These are phyloP conservation scores for Lepidium campestre DNA, from an alignment of 441 rosid species.

Conservation along the genomic window DNA sequence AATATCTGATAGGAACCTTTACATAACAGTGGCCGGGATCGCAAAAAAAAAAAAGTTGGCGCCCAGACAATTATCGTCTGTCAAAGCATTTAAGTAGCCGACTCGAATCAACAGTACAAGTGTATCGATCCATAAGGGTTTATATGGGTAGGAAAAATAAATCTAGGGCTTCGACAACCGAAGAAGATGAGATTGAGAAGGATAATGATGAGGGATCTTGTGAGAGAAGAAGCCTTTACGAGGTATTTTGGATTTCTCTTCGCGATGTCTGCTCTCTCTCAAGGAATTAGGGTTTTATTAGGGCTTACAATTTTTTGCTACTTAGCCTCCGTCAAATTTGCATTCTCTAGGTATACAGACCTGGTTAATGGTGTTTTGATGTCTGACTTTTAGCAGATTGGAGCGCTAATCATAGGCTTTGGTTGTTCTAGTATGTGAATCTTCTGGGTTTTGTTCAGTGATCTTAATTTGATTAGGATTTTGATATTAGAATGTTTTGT, in stretches of 20 bases:
- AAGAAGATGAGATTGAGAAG: constrained; percentile 29
- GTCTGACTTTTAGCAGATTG: neutral
- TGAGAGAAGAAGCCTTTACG: constrained; percentile 47
- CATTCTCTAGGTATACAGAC: neutral
- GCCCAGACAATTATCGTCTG: neutral
- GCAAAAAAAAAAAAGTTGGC: neutral
- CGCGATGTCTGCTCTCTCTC: neutral
- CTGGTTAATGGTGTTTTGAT: neutral
- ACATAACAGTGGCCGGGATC: constrained; percentile 1
- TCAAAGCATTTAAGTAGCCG: neutral
- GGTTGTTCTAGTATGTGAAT: neutral
- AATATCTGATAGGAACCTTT: too few relatives aligned
- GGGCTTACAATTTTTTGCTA: neutral
- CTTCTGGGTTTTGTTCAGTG: neutral
- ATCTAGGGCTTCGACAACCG: constrained; percentile 46
- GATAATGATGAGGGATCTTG: constrained; percentile 27
- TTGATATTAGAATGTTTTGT: neutral
- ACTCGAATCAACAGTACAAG: neutral
- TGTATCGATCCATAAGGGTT: neutral
- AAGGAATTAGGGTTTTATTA: neutral
- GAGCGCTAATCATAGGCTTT: neutral
- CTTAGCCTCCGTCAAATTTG: neutral
- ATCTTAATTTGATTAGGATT: neutral
- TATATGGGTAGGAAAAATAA: constrained; percentile 58
- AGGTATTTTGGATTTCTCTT: constrained; percentile 31